Percentiles rank a stretch among this genome's conserved stretches.
Evolutionary conservation across 176 grass and related monocot species (phyloP).

Genomic region (Alloteropsis semialata): DNA sequence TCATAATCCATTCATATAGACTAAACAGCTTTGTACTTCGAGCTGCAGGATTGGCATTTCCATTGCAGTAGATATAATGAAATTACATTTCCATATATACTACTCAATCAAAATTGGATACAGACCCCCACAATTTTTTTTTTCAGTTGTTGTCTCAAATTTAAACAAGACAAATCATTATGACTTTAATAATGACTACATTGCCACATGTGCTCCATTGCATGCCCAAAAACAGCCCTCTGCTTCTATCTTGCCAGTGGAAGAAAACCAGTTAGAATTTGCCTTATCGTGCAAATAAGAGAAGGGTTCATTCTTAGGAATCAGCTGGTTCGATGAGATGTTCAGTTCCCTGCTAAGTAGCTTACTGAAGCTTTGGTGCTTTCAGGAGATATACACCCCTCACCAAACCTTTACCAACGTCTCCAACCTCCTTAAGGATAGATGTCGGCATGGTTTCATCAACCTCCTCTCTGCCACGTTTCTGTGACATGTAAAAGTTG

Average conservation of each 20-base stretch:
- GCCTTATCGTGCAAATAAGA: background rate
- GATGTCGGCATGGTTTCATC: constrained; percentile 44
- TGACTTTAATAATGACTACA: background rate
- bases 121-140: background rate
- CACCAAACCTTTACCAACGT: constrained; percentile 83
- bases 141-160: background rate
- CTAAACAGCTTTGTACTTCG: too few species aligned
- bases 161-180: constrained; percentile 10
- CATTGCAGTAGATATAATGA: background rate
- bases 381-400: constrained; percentile 87
- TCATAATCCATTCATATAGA: too few species aligned
- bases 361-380: constrained; percentile 50
- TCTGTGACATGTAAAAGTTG: constrained; percentile 47
- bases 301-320: background rate
- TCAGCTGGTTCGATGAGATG: background rate
- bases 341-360: background rate
- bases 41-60: background rate
- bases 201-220: background rate
- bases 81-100: constrained; percentile 14
- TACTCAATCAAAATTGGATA: constrained; percentile 32
- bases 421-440: constrained; percentile 72
- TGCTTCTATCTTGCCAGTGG: background rate
- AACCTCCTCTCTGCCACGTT: constrained; percentile 63
- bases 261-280: background rate
- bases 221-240: background rate